Evolutionary conservation across 495 filamentous ascomycete species (phyloP), one percentile per base, ranked within the genome.

Genomic region (Glutinoglossum americanum): DNA sequence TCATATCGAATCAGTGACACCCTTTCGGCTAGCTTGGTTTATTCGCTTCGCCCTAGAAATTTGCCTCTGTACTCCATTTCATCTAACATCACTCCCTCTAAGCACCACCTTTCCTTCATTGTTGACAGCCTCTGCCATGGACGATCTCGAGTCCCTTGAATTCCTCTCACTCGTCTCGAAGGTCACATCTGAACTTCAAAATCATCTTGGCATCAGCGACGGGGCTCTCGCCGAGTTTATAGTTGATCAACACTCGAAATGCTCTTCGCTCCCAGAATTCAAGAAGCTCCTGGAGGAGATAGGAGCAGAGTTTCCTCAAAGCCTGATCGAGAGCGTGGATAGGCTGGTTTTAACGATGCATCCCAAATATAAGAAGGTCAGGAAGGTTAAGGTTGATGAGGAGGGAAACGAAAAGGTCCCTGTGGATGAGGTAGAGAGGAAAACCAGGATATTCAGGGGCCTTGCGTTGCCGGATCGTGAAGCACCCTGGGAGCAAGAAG

Each of bases 171-270:
- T 98, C 58, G 89, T 97, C 60, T 89, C 87, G 49, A 94, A 90
- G 69, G 87, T 98, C 62, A 94, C 87, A 37, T 87, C 82, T 32
- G 92, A 98, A 71, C 74, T 97, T 47, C 83, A 88, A 62, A 98
- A 98, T 69, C 85, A 98, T 70, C 70, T 98, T 56, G 88, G 90
- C 33, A 82, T 96, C 64, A 84, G 74, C 68, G 90, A 98, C 66
- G 95, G 94, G 71, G 94, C 87, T 0, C 74, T 97, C 19, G 89
- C 92, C 54, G 92, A 97, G 68, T 98, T 93, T 67, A 77, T 97
- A 57, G 95, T 98, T 62, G 85, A 82, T 60, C 85, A 93, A 62
- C 87, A 94, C 63, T 65, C 83, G 63, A 79, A 89, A 80, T 87
- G 81, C 71, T 70, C 69, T 19, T 76, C 74, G 1, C 71, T 85